phyloP scores from a whole-genome alignment of 495 filamentous ascomycete species.

The Trichoderma orchidacearum region DNA sequence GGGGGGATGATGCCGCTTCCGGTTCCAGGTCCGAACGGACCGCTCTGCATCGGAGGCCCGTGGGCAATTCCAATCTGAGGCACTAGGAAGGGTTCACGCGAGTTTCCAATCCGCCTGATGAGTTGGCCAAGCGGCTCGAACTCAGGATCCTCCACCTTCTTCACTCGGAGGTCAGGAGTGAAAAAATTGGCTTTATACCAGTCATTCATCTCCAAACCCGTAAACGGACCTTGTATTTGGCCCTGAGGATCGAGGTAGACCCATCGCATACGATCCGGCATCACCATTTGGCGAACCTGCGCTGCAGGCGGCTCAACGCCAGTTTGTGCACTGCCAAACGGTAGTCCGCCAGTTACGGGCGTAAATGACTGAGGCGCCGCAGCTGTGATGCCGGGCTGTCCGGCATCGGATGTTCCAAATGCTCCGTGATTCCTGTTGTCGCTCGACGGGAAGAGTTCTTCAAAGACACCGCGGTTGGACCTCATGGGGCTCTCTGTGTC shows the following conservation, averaged over 20 bases:
- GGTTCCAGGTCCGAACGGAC: slow-evolving; percentile 30
- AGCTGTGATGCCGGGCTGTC: slow-evolving; percentile 17
- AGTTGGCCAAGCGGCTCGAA: slow-evolving; percentile 95
- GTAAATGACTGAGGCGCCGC: slow-evolving; percentile 22
- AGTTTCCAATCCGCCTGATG: slow-evolving; percentile 93
- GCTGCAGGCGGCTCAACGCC: slow-evolving; percentile 45
- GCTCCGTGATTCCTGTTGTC: slow-evolving; percentile 18
- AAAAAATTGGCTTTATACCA: slow-evolving; percentile 99
- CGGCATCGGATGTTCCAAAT: slow-evolving; percentile 19
- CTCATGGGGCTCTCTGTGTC: slow-evolving; percentile 54
- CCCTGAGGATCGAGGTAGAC: slow-evolving; percentile 93
- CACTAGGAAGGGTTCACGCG: slow-evolving; percentile 90
- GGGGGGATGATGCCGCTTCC: slow-evolving; percentile 69
- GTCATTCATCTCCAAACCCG: slow-evolving; percentile 96
- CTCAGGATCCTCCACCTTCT: slow-evolving; percentile 81
- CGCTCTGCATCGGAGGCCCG: slow-evolving; percentile 45
- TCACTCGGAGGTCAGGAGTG: slow-evolving; percentile 82
- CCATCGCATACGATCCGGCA: slow-evolving; percentile 98
- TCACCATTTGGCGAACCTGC: slow-evolving; percentile 88
- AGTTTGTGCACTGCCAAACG: slow-evolving; percentile 14
- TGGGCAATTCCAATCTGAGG: slow-evolving; percentile 92
- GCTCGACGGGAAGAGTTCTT: slow-evolving; percentile 30
- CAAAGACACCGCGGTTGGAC: slow-evolving; percentile 40
- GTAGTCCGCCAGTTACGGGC: slow-evolving; percentile 12
- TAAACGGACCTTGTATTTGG: slow-evolving; percentile 84